A percentile compares a stretch with the other conserved stretches of the same genome.
Conservation (phyloP, 768 basidiomycete genomes). For the Multifurca ochricompacta region DNA sequence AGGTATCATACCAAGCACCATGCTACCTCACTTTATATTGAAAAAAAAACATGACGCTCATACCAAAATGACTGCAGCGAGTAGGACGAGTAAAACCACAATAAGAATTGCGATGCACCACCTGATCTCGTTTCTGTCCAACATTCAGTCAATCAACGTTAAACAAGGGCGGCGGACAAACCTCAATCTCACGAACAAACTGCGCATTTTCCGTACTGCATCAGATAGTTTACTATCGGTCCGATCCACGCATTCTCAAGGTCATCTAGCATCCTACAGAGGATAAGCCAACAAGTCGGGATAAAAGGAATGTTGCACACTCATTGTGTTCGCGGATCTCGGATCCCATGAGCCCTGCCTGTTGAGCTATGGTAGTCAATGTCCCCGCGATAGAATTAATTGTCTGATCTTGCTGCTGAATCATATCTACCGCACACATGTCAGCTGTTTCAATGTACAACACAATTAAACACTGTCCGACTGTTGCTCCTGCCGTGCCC, state of each 20-base stretch:
- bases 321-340: slow-evolving; percentile 90
- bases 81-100: slow-evolving; percentile 64
- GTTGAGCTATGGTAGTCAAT: slow-evolving; percentile 72
- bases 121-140: slow-evolving; percentile 67
- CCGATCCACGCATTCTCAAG: slow-evolving; percentile 72
- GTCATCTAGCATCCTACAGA: slow-evolving; percentile 72
- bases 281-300: background rate
- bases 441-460: background rate
- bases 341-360: slow-evolving; percentile 90
- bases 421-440: slow-evolving; percentile 51
- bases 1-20: background rate
- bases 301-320: slow-evolving; percentile 37
- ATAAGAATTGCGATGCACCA: slow-evolving; percentile 88
- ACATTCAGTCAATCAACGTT: background rate
- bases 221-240: slow-evolving; percentile 56
- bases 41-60: slow-evolving; percentile 29
- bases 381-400: slow-evolving; percentile 86
- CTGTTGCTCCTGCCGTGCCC: slow-evolving; percentile 87
- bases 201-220: slow-evolving; percentile 68
- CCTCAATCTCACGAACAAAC: slow-evolving; percentile 82
- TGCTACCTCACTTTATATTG: background rate
- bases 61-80: slow-evolving; percentile 73
- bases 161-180: slow-evolving; percentile 24
- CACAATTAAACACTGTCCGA: slow-evolving; percentile 22
- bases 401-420: slow-evolving; percentile 82